Evolutionary conservation across 345 rosid genomes (phyloP), one percentile per base, ranked within the genome.

Genomic region (Salix viminalis): DNA sequence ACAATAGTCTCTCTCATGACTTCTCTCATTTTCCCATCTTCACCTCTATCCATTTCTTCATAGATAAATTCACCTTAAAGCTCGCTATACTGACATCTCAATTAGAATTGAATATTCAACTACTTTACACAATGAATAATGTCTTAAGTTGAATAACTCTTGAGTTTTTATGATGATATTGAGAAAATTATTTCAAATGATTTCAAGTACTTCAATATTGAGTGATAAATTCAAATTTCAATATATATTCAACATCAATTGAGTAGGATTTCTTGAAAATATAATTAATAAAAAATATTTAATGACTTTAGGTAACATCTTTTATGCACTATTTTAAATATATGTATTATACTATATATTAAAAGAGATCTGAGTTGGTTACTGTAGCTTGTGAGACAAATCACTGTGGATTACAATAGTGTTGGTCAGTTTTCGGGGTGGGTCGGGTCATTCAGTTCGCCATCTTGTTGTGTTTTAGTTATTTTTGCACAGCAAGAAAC

Each of bases 111-210:
- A 60, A 41, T 67, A 79, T 36, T 78, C 77, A 37, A 39, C 52
- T n/a, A 18, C 65, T 52, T 65, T 78, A 2, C 24, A 13, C 14
- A 78, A 67, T 24, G 61, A 72, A 30, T 13, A 34, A 72, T 78
- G 37, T 4, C 68, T 39, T 37, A 71, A 67, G 9, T 78, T 72
- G 34, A 78, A 72, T 21, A 78, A 41, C 61, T 60, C 28, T 11
- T 7, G 32, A 12, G 19, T 48, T 66, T 7, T 37, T 24, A 12
- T n/a, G 58, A 71, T 37, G 30, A 67, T 16, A 6, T 12, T 4
- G 6, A n/a, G 67, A 72, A 28, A 72, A 78, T 3, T 78, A 72
- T 67, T 66, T 37, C 56, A 78, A 56, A 23, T 78, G 36, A 39
- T 72, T 54, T 23, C 23, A 7, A 42, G 44, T 42, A 44, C 19